Evolutionary conservation across 1,284 basidiomycete species (phyloP).

Genomic region (Fomes fomentarius): DNA sequence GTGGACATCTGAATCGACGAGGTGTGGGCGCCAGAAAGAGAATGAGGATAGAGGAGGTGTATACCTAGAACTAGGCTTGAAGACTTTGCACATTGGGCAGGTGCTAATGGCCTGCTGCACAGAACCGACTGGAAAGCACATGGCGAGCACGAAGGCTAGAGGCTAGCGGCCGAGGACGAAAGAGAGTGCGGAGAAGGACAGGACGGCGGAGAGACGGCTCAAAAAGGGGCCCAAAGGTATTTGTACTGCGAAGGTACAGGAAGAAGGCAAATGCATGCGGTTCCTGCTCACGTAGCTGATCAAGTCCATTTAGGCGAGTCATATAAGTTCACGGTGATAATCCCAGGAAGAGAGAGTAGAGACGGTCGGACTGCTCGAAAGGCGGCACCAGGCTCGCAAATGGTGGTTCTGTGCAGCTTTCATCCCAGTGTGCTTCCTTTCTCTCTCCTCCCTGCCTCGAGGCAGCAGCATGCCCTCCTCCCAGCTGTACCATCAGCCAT

Average conservation of each 20-base stretch:
- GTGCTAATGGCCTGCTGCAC: slow-evolving; percentile 63
- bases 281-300: slow-evolving; percentile 49
- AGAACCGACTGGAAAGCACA: slow-evolving; percentile 76
- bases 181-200: slow-evolving; percentile 33
- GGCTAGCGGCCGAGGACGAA: slow-evolving; percentile 20
- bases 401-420: slow-evolving; percentile 30
- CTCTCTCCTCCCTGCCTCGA: slow-evolving; percentile 37
- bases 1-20: slow-evolving; percentile 61
- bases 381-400: slow-evolving; percentile 25
- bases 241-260: slow-evolving; percentile 47
- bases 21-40: slow-evolving; percentile 21
- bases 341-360: slow-evolving; percentile 25
- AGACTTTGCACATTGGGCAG: slow-evolving; percentile 85
- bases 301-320: slow-evolving; percentile 42
- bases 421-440: slow-evolving; percentile 33
- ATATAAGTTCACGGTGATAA: slow-evolving; percentile 34
- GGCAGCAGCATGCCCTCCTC: slow-evolving; percentile 34
- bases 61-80: slow-evolving; percentile 63
- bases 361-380: slow-evolving; percentile 24
- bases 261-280: slow-evolving; percentile 51
- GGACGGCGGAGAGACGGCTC: slow-evolving; percentile 31
- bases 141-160: slow-evolving; percentile 39
- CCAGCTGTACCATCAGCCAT: slow-evolving; percentile 6
- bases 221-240: slow-evolving; percentile 48
- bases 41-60: slow-evolving; percentile 19